A percentile compares a stretch with the other conserved stretches of the same genome.
Conservation (phyloP, 2,329 filamentous ascomycete species). For the Aspergillaceae sp. region DNA sequence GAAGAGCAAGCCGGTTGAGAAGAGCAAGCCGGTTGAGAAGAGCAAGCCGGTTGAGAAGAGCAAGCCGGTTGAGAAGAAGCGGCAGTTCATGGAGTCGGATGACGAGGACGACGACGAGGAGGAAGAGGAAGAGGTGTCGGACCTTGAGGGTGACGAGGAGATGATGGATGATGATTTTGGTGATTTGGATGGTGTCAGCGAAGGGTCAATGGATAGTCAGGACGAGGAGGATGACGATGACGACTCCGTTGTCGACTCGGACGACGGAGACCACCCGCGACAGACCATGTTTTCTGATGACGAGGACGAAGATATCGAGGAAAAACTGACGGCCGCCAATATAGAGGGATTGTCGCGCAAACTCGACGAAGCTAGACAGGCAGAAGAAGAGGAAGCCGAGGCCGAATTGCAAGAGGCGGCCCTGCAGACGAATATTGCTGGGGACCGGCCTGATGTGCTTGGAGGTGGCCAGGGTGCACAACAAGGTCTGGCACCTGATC, state of each 20-base stretch:
- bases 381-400: conserved; percentile 73
- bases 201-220: conserved; percentile 41
- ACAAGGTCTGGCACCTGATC: conserved; percentile 67
- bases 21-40: conserved; percentile 26
- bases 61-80: conserved; percentile 29
- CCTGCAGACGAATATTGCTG: conserved; percentile 86
- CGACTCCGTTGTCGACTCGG: conserved; percentile 62
- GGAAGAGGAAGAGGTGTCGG: conserved; percentile 31
- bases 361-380: conserved; percentile 66
- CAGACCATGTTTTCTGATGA: conserved; percentile 89
- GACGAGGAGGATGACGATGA: conserved; percentile 42
- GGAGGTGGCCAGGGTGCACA: conserved; percentile 52
- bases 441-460: conserved; percentile 59
- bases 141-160: conserved; percentile 39
- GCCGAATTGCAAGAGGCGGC: conserved; percentile 78
- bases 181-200: conserved; percentile 32
- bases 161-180: conserved; percentile 42
- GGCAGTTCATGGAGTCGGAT: conserved; percentile 28
- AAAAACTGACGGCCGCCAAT: conserved; percentile 88
- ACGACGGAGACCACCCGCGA: conserved; percentile 47
- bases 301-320: conserved; percentile 79
- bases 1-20: conserved; percentile 14
- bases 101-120: conserved; percentile 32
- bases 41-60: too few relatives aligned
- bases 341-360: conserved; percentile 85